Evolutionary conservation across 139 green algal genomes (phyloP), one percentile per base, ranked within the genome.

Genomic region (Chlamydomonas incerta): DNA sequence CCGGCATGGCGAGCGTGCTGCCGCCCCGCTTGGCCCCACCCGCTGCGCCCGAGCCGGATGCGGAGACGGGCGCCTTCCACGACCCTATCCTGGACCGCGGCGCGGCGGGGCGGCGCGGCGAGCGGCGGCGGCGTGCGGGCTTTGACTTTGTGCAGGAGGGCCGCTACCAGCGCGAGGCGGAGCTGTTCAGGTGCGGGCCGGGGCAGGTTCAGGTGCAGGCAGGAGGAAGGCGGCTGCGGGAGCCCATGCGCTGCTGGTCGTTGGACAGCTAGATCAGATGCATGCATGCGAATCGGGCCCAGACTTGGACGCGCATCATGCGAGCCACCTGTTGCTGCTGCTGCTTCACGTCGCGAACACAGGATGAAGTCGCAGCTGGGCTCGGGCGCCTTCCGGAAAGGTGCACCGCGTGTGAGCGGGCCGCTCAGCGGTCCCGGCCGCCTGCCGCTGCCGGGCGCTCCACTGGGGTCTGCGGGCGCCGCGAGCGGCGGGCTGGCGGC

Each of bases 131-230:
- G 33, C 87, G 86, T 2, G 55, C 50, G 11, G 79, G 77, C 13
- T 92, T 96, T 60, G 88, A 94, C 24, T 96, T 96, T 85, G 90
- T 96, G 15, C 81, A 95, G 81, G 86, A 95, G 76, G 95, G 95
- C 10, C 85, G 75, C 63, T 92, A 95, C 55, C 85, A 95, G 83
- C 79, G 82, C 23, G 83, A 96, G 81, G 95, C 94, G 24, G 93
- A 97, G 72, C 75, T 91, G 41, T 87, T 91, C 71, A 89, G 87
- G 87, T 91, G 76, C 63, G 75, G 46, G 5, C 6, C 41, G 41
- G 41, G 41, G 41, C 6, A 50, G 41, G 41, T 5, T 50, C 6
- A 5, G 6, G 41, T 13, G 41, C 6, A 50, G 41, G 41, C n/a
- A 50, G 41, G 41, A 50, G 41, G 41, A 50, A 50, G 6, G 41